phyloP scores from a whole-genome alignment of 192 early-diverging fungal species.

The Dimargaris cristalligena region DNA sequence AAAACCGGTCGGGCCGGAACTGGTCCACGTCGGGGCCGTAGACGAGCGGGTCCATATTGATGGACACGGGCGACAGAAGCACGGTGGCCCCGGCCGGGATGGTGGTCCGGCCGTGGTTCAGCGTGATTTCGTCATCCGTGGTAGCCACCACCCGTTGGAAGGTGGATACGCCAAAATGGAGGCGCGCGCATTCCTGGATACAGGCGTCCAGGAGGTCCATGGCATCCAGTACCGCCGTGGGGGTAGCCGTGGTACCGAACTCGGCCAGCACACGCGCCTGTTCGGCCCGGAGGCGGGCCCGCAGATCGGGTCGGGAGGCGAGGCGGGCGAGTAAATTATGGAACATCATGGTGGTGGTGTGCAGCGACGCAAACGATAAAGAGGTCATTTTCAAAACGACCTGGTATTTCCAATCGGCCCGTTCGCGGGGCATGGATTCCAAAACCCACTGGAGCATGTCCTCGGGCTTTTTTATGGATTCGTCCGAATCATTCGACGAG shows the following conservation, averaged over 20 bases:
- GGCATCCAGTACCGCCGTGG: not conserved
- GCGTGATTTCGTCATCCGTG: not conserved
- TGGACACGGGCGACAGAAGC: not conserved
- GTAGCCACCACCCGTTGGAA: not conserved
- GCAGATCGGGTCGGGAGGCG: not conserved
- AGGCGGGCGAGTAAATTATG: not conserved
- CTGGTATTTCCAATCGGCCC: not conserved
- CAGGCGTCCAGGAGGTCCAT: not conserved
- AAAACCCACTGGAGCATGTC: not conserved
- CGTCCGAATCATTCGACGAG: too few relatives aligned
- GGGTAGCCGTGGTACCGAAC: not conserved
- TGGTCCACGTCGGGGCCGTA: not conserved
- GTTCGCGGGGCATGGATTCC: not conserved
- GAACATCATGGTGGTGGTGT: not conserved
- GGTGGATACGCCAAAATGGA: not conserved
- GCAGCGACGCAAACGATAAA: not conserved
- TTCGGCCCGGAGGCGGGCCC: not conserved
- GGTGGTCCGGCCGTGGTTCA: not conserved
- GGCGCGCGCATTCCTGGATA: not conserved
- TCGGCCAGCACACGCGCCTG: not conserved
- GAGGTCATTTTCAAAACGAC: not conserved
- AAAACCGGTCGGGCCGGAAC: not conserved
- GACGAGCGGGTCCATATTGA: not conserved
- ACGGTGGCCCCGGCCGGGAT: not conserved
- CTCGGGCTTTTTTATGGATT: too few relatives aligned